Percentiles rank a stretch among this genome's conserved stretches.
phyloP scores from a whole-genome alignment of 2,329 filamentous ascomycete genomes.

The Sporothrix globosa region DNA sequence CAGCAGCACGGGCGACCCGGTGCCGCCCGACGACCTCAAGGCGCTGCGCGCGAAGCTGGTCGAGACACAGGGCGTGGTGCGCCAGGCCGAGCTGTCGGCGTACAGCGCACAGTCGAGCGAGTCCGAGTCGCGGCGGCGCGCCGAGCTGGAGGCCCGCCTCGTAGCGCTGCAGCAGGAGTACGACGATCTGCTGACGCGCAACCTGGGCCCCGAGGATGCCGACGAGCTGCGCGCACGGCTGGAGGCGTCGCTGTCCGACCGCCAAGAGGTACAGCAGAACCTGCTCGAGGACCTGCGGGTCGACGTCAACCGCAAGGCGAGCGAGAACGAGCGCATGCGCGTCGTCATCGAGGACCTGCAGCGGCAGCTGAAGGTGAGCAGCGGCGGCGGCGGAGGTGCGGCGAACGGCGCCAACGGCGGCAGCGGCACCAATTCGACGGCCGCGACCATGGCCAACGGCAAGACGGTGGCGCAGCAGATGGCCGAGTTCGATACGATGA shows the following conservation, averaged over 20 bases:
- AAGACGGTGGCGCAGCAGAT: conserved; percentile 98
- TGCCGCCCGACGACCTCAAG: conserved; percentile 79
- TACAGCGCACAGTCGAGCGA: conserved; percentile 69
- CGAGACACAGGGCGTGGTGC: conserved; percentile 88
- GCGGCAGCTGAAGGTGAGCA: conserved; percentile 68
- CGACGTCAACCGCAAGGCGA: conserved; percentile 74
- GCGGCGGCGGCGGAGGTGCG: conserved; percentile 55
- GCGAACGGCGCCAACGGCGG: conserved; percentile 45
- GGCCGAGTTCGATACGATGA: conserved; percentile 98
- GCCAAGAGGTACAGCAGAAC: conserved; percentile 72
- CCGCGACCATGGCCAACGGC: conserved; percentile 68
- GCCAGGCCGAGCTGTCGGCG: conserved; percentile 86
- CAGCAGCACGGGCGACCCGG: conserved; percentile 73
- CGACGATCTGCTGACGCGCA: conserved; percentile 77
- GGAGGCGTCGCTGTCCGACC: conserved; percentile 74
- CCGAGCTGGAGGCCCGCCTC: conserved; percentile 77
- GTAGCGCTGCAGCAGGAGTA: conserved; percentile 78
- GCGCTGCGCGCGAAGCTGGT: conserved; percentile 77
- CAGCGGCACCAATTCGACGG: not conserved
- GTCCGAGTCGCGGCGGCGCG: conserved; percentile 67
- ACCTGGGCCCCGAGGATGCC: conserved; percentile 75
- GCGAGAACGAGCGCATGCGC: conserved; percentile 82
- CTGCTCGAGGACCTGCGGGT: conserved; percentile 76
- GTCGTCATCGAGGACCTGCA: conserved; percentile 79
- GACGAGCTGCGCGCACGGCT: conserved; percentile 82